Conservation (phyloP, 1,284 basidiomycete species). For the Pseudozyma hubeiensis region DNA sequence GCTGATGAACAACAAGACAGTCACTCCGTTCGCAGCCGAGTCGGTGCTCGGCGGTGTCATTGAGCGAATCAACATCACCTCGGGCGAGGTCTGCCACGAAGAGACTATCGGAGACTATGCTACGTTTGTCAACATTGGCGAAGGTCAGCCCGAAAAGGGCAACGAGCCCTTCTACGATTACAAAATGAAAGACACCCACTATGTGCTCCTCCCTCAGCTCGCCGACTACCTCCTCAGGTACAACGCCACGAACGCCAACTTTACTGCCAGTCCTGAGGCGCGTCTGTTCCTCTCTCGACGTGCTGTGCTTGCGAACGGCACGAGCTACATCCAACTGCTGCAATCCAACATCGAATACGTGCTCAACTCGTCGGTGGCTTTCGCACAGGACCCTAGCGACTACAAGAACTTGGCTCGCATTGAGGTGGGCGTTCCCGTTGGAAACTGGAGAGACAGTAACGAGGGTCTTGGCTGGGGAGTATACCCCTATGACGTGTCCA, state of each 20-base stretch:
- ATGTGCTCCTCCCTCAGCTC: conserved; percentile 71
- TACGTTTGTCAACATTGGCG: conserved; percentile 69
- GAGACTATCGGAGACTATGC: conserved; percentile 70
- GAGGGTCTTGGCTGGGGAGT: conserved; percentile 72
- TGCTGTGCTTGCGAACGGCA: conserved; percentile 70
- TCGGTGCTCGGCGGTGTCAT: conserved; percentile 71
- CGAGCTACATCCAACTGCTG: conserved; percentile 68
- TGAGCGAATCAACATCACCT: conserved; percentile 70
- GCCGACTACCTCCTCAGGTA: conserved; percentile 70
- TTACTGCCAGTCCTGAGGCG: conserved; percentile 56
- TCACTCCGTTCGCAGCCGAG: conserved; percentile 70
- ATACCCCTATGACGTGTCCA: conserved; percentile 73
- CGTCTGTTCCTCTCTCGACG: conserved; percentile 60
- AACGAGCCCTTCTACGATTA: conserved; percentile 71
- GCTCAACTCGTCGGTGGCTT: conserved; percentile 67
- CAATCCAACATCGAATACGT: conserved; percentile 68
- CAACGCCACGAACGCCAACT: conserved; percentile 20
- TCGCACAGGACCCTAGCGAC: conserved; percentile 64
- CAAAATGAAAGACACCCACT: conserved; percentile 71
- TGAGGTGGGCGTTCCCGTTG: conserved; percentile 69
- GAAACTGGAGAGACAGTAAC: conserved; percentile 74
- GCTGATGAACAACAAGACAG: conserved; percentile 68
- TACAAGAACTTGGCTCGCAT: conserved; percentile 68
- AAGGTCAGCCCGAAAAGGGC: conserved; percentile 69
- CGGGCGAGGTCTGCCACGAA: conserved; percentile 71